Conservation (phyloP, 2,329 filamentous ascomycete species). For the Ascomycota sp. region DNA sequence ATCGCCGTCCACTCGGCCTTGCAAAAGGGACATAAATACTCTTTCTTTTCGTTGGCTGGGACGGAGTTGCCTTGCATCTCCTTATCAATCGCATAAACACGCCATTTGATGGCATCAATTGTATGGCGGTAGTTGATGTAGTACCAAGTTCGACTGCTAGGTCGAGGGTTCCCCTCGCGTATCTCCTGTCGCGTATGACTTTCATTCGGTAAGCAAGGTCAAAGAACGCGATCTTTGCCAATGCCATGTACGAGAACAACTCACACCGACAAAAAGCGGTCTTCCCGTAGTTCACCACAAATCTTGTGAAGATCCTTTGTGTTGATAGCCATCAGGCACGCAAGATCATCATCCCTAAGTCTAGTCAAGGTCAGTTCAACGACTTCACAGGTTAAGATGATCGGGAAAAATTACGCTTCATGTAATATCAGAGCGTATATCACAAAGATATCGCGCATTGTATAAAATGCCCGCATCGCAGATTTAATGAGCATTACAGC, state of each 20-base stretch:
- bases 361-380: conserved; percentile 43
- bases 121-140: conserved; percentile 90
- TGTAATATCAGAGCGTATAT: conserved; percentile 76
- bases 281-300: conserved; percentile 66
- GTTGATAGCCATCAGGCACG: conserved; percentile 72
- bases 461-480: conserved; percentile 70
- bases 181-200: conserved; percentile 48
- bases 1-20: conserved; percentile 73
- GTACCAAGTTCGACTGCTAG: conserved; percentile 80
- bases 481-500: conserved; percentile 68
- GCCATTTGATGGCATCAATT: conserved; percentile 92
- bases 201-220: no score
- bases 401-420: conserved; percentile 37
- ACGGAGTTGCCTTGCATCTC: conserved; percentile 70
- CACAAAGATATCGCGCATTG: conserved; percentile 65
- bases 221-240: conserved; percentile 12
- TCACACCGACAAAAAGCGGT: conserved; percentile 67
- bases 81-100: conserved; percentile 72
- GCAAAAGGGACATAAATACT: conserved; percentile 70
- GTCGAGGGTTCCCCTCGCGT: conserved; percentile 61
- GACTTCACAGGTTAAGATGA: background rate
- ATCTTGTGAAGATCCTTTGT: conserved; percentile 82
- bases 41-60: conserved; percentile 70
- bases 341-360: conserved; percentile 75
- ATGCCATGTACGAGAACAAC: conserved; percentile 8